Percentiles rank a stretch among this genome's conserved stretches.
phyloP scores from a whole-genome alignment of 2,329 filamentous ascomycete genomes.

The Phialophora expanda region DNA sequence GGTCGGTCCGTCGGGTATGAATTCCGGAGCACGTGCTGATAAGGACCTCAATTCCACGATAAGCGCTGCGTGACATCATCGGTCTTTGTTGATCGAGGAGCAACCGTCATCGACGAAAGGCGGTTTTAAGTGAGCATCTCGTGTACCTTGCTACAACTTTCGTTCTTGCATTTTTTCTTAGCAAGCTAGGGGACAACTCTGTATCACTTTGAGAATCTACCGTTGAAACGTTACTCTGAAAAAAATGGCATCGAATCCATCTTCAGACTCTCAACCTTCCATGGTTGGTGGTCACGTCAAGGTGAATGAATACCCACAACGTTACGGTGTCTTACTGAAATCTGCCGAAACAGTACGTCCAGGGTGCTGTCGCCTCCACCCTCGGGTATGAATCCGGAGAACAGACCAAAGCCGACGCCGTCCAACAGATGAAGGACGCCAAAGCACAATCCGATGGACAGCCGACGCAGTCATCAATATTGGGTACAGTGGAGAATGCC shows the following conservation, averaged over 20 bases:
- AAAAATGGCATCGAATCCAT: slow-evolving; percentile 23
- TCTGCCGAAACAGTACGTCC: slow-evolving; percentile 35
- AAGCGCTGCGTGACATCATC: not conserved
- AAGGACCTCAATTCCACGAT: not conserved
- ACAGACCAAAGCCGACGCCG: slow-evolving; percentile 35
- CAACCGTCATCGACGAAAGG: slow-evolving; percentile 6
- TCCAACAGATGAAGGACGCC: slow-evolving; percentile 38
- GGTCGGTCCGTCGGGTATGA: not conserved
- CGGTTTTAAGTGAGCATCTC: not conserved
- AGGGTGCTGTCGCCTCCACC: slow-evolving; percentile 36
- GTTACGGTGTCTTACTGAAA: not conserved
- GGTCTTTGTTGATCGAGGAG: not conserved
- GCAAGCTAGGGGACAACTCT: not conserved
- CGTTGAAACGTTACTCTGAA: not conserved
- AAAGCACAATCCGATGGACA: slow-evolving; percentile 20
- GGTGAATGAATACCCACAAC: slow-evolving; percentile 20
- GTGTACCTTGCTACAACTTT: not conserved
- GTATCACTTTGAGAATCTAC: not conserved
- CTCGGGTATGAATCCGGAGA: slow-evolving; percentile 37
- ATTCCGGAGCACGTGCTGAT: slow-evolving; percentile 8
- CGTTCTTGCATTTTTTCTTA: not conserved
- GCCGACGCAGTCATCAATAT: slow-evolving; percentile 31
- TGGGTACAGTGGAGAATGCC: slow-evolving; percentile 36
- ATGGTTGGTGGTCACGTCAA: slow-evolving; percentile 37
- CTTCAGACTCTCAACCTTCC: slow-evolving; percentile 33